These are phyloP conservation scores for Botrytis cinerea DNA, from an alignment of 2,329 filamentous ascomycete species.

Conservation along the genomic window DNA sequence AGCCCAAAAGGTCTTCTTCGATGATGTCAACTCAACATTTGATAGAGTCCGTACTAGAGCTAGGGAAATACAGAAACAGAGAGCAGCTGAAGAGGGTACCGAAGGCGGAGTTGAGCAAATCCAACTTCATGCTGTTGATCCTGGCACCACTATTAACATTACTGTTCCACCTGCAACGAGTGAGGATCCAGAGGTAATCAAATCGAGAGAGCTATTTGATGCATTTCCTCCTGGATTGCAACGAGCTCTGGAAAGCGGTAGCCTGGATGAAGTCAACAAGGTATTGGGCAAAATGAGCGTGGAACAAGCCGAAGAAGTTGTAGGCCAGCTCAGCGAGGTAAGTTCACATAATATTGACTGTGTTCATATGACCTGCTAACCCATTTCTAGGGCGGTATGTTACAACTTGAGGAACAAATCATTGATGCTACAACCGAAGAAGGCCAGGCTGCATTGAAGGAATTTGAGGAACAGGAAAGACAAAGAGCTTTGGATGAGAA, in stretches of 20 bases:
- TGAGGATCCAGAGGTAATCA: constrained; percentile 63
- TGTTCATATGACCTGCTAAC: constrained; percentile 13
- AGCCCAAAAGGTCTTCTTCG: constrained; percentile 85
- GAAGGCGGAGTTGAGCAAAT: constrained; percentile 86
- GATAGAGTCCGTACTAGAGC: constrained; percentile 73
- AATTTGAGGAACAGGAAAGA: constrained; percentile 64
- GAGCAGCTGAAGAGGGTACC: constrained; percentile 56
- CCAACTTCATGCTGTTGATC: constrained; percentile 94
- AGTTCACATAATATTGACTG: constrained; percentile 35
- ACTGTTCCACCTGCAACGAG: constrained; percentile 70
- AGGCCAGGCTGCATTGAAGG: constrained; percentile 74
- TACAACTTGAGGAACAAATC: constrained; percentile 89
- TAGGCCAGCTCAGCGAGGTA: constrained; percentile 75
- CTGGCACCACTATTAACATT: constrained; percentile 89
- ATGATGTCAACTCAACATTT: constrained; percentile 91
- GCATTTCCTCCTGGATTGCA: constrained; percentile 79
- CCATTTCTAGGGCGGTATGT: constrained; percentile 66
- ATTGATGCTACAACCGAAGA: constrained; percentile 93
- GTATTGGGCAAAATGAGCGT: constrained; percentile 87
- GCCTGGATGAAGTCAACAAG: constrained; percentile 83
- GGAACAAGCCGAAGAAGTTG: constrained; percentile 81
- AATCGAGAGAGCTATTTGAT: constrained; percentile 76
- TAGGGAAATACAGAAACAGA: constrained; percentile 49
- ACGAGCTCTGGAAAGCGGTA: constrained; percentile 83
- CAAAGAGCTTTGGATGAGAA: constrained; percentile 33